Conservation (phyloP, 2,329 filamentous ascomycete species). For the Aspergillus candidus region DNA sequence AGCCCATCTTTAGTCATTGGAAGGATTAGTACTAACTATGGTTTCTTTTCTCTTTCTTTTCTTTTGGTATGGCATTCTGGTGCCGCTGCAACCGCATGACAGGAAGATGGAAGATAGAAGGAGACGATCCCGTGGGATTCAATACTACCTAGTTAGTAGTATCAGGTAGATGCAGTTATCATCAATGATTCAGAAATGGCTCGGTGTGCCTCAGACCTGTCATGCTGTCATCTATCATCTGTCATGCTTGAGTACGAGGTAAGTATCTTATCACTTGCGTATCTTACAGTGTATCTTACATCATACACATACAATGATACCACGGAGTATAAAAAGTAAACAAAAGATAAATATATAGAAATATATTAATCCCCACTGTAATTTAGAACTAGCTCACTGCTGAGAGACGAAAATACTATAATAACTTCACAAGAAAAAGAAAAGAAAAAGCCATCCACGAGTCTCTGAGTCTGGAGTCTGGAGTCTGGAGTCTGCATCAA, state of each 20-base stretch:
- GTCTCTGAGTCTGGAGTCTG: not conserved
- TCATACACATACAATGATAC: not conserved
- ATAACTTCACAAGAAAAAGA: not conserved
- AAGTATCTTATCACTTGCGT: not conserved
- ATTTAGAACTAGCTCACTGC: not conserved
- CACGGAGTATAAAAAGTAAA: not conserved
- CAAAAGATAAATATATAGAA: not conserved
- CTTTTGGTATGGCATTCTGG: not conserved
- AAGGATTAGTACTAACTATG: not conserved
- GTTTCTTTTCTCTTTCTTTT: not conserved
- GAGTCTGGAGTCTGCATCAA: not conserved
- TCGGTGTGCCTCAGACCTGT: not conserved
- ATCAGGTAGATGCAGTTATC: no score
- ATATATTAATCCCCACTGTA: no score
- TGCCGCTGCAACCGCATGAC: conserved; percentile 11
- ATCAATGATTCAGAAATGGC: no score
- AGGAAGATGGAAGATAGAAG: no score
- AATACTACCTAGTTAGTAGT: no score
- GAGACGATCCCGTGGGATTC: not conserved
- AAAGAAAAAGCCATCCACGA: conserved; percentile 5
- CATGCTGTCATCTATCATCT: not conserved
- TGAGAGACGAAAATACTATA: not conserved
- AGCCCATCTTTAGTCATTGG: not conserved
- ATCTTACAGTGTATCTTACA: not conserved
- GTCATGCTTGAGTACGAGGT: not conserved